Evolutionary conservation across 352 stramenopile species (phyloP).

Genomic region (Pilasporangium apinafurcum): DNA sequence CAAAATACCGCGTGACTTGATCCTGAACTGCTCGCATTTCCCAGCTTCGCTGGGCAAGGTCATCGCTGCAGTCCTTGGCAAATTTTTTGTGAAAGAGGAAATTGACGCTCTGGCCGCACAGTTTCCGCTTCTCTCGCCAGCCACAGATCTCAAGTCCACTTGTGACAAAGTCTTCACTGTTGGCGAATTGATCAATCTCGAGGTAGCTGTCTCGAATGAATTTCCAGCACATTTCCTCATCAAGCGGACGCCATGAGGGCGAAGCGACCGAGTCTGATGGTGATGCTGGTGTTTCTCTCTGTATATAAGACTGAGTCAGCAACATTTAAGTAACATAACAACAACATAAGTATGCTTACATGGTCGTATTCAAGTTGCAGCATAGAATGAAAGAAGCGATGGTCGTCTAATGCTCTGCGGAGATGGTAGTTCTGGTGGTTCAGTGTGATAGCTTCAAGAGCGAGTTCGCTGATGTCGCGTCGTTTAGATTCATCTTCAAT

Average conservation of each 20-base stretch:
- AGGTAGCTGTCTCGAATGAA: slow-evolving; percentile 48
- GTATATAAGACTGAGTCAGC: neutral
- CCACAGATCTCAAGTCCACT: slow-evolving; percentile 51
- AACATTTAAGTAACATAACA: neutral
- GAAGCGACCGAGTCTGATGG: slow-evolving; percentile 19
- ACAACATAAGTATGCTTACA: slow-evolving; percentile 18
- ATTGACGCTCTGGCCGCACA: slow-evolving; percentile 41
- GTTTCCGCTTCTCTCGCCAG: slow-evolving; percentile 54
- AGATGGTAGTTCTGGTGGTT: slow-evolving; percentile 47
- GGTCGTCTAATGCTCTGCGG: slow-evolving; percentile 37
- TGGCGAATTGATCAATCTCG: slow-evolving; percentile 40
- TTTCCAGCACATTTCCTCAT: slow-evolving; percentile 24
- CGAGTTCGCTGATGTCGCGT: slow-evolving; percentile 25
- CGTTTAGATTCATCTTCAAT: slow-evolving; percentile 4
- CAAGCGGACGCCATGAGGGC: slow-evolving; percentile 27
- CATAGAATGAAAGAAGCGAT: slow-evolving; percentile 57
- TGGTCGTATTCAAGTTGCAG: slow-evolving; percentile 53
- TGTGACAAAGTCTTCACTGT: slow-evolving; percentile 36
- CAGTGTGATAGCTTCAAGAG: slow-evolving; percentile 32
- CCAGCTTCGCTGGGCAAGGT: slow-evolving; percentile 37
- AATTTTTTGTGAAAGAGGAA: slow-evolving; percentile 63
- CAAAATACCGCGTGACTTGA: slow-evolving; percentile 51
- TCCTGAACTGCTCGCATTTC: slow-evolving; percentile 50
- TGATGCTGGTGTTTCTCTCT: slow-evolving; percentile 23
- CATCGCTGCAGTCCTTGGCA: slow-evolving; percentile 41